Evolutionary conservation across 192 early-diverging fungal genomes (phyloP), one percentile per base, ranked within the genome.

Genomic region (Lunasporangiospora selenospora): DNA sequence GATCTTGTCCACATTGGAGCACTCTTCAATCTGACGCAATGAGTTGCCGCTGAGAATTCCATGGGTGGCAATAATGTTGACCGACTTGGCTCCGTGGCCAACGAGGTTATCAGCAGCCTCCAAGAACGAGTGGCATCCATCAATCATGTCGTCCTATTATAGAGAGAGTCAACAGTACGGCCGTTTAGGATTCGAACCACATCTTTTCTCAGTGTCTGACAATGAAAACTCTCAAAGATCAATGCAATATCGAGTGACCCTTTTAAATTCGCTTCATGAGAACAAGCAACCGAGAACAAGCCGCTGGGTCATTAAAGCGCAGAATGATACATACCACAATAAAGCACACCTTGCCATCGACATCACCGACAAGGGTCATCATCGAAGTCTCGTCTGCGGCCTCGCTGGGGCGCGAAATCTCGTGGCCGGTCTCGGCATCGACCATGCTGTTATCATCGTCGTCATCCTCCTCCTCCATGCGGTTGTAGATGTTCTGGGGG

Each of bases 21-120:
- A 93, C 48, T 87, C 83, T 63, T 95, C 85, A 73, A 99, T 92
- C 61, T 95, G 87, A 21, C 84, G 82, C 41, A 98, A 73, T 24
- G 94, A 89, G 62, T 93, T 88, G 27, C 88, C 93, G 53, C 93
- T 95, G 38, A 99, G 81, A 57, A 99, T 90, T 21, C 95, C 98
- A 58, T 99, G 98, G 6, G 94, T 95, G 0, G 94, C 95, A 54
- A 99, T 89, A 46, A 97, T 89, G 62, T 92, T 90, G 13, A 99
- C 94, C 24, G 80, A 80, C 58, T 88, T 88, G 6, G 90, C 92
- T 56, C 77, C 73, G 64, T 95, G 92, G 41, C 84, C 84, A 61
- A 94, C 88, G 63, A 98, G 79, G 61, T 94, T 92, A 58, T 93
- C 90, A 45, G 95, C 93, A 16, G 96, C 92, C 55, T 95, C 92